These are phyloP conservation scores for Penicillium sp. DNA, from an alignment of 2,329 filamentous ascomycete species.

Conservation along the genomic window DNA sequence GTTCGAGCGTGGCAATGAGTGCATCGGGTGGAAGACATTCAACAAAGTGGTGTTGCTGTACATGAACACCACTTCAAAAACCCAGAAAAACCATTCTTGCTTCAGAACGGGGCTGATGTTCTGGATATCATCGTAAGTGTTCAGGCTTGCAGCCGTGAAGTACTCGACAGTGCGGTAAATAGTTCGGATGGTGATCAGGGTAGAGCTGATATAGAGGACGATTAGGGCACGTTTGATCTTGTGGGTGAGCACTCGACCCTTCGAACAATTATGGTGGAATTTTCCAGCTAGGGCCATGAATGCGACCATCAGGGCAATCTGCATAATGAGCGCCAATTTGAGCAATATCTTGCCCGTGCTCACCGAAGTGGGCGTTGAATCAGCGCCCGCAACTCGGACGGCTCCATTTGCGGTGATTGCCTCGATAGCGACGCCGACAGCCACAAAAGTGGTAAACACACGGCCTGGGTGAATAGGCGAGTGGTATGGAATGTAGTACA, in stretches of 20 bases:
- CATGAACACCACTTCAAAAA: slow-evolving; percentile 57
- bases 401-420: slow-evolving; percentile 55
- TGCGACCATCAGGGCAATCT: slow-evolving; percentile 52
- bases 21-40: slow-evolving; percentile 56
- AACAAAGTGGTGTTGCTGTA: slow-evolving; percentile 53
- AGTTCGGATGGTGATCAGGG: slow-evolving; percentile 42
- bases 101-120: slow-evolving; percentile 38
- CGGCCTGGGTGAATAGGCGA: slow-evolving; percentile 56
- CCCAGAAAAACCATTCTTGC: slow-evolving; percentile 57
- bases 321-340: slow-evolving; percentile 53
- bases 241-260: slow-evolving; percentile 42
- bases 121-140: slow-evolving; percentile 34
- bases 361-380: slow-evolving; percentile 37
- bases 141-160: slow-evolving; percentile 36
- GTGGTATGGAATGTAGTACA: slow-evolving; percentile 53
- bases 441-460: slow-evolving; percentile 61
- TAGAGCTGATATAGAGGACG: slow-evolving; percentile 51
- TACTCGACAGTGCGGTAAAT: slow-evolving; percentile 58
- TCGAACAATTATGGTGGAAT: slow-evolving; percentile 49
- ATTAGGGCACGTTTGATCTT: slow-evolving; percentile 46
- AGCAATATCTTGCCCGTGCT: slow-evolving; percentile 49
- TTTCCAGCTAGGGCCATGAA: slow-evolving; percentile 50
- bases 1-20: slow-evolving; percentile 51
- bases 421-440: slow-evolving; percentile 53
- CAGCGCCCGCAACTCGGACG: slow-evolving; percentile 45